Conservation (phyloP, 139 green algal species). For the Pleodorina starrii region DNA sequence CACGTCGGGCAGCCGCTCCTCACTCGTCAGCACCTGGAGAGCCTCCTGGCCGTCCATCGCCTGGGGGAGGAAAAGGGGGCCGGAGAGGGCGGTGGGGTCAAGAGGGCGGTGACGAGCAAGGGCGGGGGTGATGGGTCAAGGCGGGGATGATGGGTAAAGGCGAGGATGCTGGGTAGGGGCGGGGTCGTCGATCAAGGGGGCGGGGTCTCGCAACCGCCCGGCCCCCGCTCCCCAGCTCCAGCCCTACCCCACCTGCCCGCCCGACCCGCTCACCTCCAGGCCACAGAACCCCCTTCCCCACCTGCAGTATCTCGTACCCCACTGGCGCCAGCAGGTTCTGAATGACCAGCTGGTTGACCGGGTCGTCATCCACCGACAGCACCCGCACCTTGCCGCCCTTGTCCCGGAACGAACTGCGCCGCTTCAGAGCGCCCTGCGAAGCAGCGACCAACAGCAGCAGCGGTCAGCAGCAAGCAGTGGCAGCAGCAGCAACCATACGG, state of each 20-base stretch:
- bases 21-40: constrained; percentile 51
- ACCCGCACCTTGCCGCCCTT: constrained; percentile 53
- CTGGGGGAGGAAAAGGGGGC: too few species aligned
- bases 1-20: constrained; percentile 60
- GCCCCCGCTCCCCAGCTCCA: too few species aligned
- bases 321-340: constrained; percentile 68
- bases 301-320: constrained; percentile 66
- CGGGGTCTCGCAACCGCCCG: too few species aligned
- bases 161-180: too few species aligned
- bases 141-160: too few species aligned
- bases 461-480: too few species aligned
- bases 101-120: neutral
- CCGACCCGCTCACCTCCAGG: too few species aligned
- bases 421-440: constrained; percentile 31
- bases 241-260: too few species aligned
- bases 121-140: neutral
- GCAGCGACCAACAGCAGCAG: too few species aligned
- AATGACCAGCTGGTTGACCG: constrained; percentile 78
- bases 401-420: constrained; percentile 3
- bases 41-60: constrained; percentile 68
- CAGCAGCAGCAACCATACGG: too few species aligned
- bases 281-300: constrained; percentile 11
- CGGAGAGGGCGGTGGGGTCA: neutral
- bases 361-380: constrained; percentile 78
- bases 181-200: too few species aligned